A percentile compares a stretch with the other conserved stretches of the same genome.
phyloP scores from a whole-genome alignment of 1,284 basidiomycete species.

The Malassezia obtusa region DNA sequence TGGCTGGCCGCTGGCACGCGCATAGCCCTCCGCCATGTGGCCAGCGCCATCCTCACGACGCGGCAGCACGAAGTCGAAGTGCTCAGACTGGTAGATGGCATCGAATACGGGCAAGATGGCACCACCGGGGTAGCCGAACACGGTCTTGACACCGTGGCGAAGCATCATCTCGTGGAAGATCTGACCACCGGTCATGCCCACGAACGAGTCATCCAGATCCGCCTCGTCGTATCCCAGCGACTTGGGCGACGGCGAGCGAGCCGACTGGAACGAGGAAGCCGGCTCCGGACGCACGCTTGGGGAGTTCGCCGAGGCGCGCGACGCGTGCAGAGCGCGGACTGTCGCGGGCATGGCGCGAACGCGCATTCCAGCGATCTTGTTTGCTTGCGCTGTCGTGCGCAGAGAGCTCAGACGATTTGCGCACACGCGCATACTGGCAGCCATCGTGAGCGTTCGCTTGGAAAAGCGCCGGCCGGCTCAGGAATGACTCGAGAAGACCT shows the following conservation, averaged over 20 bases:
- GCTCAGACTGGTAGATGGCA: constrained; percentile 89
- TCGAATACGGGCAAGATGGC: constrained; percentile 98
- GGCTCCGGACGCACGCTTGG: constrained; percentile 26
- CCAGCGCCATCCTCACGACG: constrained; percentile 96
- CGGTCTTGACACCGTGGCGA: constrained; percentile 85
- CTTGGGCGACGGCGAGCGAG: constrained; percentile 17
- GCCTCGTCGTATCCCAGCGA: constrained; percentile 24
- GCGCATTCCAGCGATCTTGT: background rate
- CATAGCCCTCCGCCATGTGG: constrained; percentile 98
- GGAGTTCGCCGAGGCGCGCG: background rate
- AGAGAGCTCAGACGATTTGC: constrained; percentile 9
- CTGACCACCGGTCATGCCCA: constrained; percentile 88
- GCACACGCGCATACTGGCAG: constrained; percentile 6
- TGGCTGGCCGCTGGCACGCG: constrained; percentile 90
- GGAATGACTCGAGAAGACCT: constrained; percentile 12
- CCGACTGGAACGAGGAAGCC: constrained; percentile 41
- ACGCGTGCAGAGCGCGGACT: constrained; percentile 4
- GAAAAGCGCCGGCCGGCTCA: background rate
- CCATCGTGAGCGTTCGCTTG: background rate
- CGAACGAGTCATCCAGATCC: constrained; percentile 55
- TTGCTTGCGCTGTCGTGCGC: constrained; percentile 7
- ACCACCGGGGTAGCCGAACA: constrained; percentile 96
- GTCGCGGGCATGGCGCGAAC: background rate
- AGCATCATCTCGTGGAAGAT: constrained; percentile 99
- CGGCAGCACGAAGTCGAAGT: constrained; percentile 92